A percentile compares a stretch with the other conserved stretches of the same genome.
phyloP scores from a whole-genome alignment of 441 rosid species.

The Erodium texanum region DNA sequence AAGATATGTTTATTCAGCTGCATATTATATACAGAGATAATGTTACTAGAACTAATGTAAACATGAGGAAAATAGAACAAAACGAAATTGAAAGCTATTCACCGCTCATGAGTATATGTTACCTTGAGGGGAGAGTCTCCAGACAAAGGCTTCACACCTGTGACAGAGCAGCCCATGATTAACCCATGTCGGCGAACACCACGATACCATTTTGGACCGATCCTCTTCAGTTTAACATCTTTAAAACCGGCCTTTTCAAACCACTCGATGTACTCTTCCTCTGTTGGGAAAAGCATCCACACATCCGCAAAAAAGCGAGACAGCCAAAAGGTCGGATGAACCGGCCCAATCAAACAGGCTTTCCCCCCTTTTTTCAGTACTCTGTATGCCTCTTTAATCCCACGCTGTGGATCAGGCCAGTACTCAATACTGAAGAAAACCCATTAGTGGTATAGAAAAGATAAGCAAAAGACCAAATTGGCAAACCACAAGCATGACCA shows the following conservation, averaged over 20 bases:
- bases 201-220: slow-evolving; percentile 27
- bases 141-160: slow-evolving; percentile 24
- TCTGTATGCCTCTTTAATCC: slow-evolving; percentile 26
- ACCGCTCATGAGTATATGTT: neutral
- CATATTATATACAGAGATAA: neutral
- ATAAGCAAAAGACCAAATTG: neutral
- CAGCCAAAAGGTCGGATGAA: slow-evolving; percentile 22
- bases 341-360: slow-evolving; percentile 24
- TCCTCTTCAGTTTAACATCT: slow-evolving; percentile 23
- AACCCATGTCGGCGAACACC: slow-evolving; percentile 27
- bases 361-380: slow-evolving; percentile 25
- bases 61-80: neutral
- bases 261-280: slow-evolving; percentile 28
- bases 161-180: slow-evolving; percentile 28
- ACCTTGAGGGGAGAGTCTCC: slow-evolving; percentile 29
- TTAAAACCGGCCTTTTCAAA: slow-evolving; percentile 24
- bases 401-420: slow-evolving; percentile 27
- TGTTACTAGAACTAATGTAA: too few relatives aligned
- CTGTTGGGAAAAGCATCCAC: slow-evolving; percentile 27
- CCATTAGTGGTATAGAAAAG: neutral
- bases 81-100: too few relatives aligned
- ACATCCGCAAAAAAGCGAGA: slow-evolving; percentile 26
- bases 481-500: too few relatives aligned
- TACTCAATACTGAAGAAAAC: slow-evolving; percentile 22
- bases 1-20: neutral